Base-by-base conservation (phyloP, 371 early-diverging fungal species). In the Mortierella sp. region DNA sequence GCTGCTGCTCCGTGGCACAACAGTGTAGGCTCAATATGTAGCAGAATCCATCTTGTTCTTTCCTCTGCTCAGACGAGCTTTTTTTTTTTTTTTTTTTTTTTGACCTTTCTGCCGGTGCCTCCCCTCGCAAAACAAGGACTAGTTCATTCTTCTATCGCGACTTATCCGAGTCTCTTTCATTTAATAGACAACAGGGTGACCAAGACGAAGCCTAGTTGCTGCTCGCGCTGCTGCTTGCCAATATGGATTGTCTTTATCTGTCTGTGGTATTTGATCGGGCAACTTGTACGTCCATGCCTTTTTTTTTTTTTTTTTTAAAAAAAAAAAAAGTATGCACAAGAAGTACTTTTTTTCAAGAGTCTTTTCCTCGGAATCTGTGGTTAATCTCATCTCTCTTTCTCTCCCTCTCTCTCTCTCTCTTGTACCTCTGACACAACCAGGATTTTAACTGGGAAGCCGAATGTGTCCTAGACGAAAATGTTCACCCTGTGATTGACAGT, bases 201-300 rank as follows among this genome's bases (percentile, higher is more conserved):
- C 37, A 63, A 44, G 60, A 66, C 51, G 47, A 50, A 23, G 47
- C 58, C 26, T 11, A 62, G 68, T 53, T 67, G 59, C 25, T 66
- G 68, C 43, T 60, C 73, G 29, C 67, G 67, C 29, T 67, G 73
- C 56, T 72, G 73, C 43, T 12, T 66, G 18, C 59, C 45, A 3
- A n/a, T 73, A 23, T 9, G 66, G 21, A 18, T 66, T 21, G 47
- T 72, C 5, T n/a, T 72, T 0, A 2, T 66, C 2, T n/a, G 53
- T 46, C 57, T 60, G n/a, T 72, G 62, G 62, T 61, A 62, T 19
- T 25, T 65, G 29, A 5, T 26, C 15, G 19, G 37, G 18, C 45
- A 26, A 9, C 19, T 72, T n/a, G 72, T 72, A 72, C 23, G 72
- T 72, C 11, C 7, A 11, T 51, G 5, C 6, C 23, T 53, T 53